Base-by-base conservation (phyloP, 2,329 filamentous ascomycete genomes). In the Aspergillus bombycis region DNA sequence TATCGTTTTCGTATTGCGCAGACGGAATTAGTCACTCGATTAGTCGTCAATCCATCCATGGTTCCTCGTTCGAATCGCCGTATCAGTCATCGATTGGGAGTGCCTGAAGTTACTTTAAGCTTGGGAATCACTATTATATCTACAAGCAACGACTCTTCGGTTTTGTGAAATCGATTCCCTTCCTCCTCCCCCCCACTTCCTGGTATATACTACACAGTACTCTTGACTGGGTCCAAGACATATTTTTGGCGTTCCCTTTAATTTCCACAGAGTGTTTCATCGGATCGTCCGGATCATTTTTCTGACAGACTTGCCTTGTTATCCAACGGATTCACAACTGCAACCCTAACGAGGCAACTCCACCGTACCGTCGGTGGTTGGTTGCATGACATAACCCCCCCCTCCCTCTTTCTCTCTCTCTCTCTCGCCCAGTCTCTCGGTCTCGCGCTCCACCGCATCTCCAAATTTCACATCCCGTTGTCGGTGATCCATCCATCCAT, bases 301-400 rank as follows among this genome's bases (percentile, higher is more conserved):
- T 36, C 14, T 41, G n/a, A 32, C 16, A 55, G 11, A 19, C 30
- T 21, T 32, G 19, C 14, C n/a, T 7, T 36, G 10, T 16, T 19
- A 36, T 16, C 34, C 34, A 36, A 36, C 34, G 14, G 5, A 36
- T 9, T 36, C 1, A 9, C 8, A 16, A 34, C 52, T 21, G 28
- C 52, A 54, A 54, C 30, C 30, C 30, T 36, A 38, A 55, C 16
- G 16, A 55, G 32, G n/a, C 12, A 55, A 55, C 34, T 55, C 52
- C 34, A 23, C 52, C 30, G 32, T 19, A 26, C 21, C 23, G 34
- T 55, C 32, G 52, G 34, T 55, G 52, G 52, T 55, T 55, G 52
- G 52, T 55, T 16, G n/a, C n/a, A n/a, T 50, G 16, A 54, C 52
- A 54, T 54, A 54, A 54, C 32, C 52, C 30, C 19, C 30, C n/a